Conservation (phyloP, 2,329 filamentous ascomycete species). For the Pseudomassariella vexata region DNA sequence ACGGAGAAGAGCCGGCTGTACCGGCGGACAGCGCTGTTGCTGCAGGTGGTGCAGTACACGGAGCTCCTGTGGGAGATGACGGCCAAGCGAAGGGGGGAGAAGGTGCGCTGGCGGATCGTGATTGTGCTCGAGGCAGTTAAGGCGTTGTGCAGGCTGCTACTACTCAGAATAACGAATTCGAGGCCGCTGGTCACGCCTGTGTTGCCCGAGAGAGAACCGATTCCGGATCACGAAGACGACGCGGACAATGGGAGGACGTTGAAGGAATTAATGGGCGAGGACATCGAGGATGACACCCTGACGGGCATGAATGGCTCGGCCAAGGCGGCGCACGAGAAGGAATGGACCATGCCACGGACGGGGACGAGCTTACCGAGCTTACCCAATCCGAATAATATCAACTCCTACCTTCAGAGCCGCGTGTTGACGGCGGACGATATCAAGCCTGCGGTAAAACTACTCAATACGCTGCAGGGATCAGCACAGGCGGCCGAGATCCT, state of each 20-base stretch:
- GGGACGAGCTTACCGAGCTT: conserved; percentile 79
- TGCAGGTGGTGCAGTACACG: conserved; percentile 91
- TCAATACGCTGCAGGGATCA: conserved; percentile 73
- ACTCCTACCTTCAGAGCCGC: conserved; percentile 79
- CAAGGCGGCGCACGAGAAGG: conserved; percentile 49
- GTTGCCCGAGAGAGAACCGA: conserved; percentile 77
- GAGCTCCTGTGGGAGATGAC: conserved; percentile 98
- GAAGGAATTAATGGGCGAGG: conserved; percentile 28
- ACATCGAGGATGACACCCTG: conserved; percentile 31
- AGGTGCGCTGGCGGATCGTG: conserved; percentile 80
- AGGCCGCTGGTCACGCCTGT: conserved; percentile 77
- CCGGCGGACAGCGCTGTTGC: conserved; percentile 69
- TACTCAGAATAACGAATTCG: conserved; percentile 77
- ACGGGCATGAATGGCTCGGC: conserved; percentile 36
- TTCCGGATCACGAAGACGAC: conserved; percentile 54
- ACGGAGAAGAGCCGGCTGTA: conserved; percentile 62
- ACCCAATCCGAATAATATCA: conserved; percentile 76
- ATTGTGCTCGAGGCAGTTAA: conserved; percentile 82
- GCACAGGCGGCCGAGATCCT: conserved; percentile 80
- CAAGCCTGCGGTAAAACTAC: conserved; percentile 78
- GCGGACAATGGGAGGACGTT: conserved; percentile 40
- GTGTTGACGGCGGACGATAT: conserved; percentile 95
- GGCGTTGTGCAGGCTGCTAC: conserved; percentile 72
- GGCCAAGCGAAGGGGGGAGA: conserved; percentile 76
- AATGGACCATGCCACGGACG: conserved; percentile 93